phyloP scores from a whole-genome alignment of 208 protist genomes.

The Trypanosoma scelopori region DNA sequence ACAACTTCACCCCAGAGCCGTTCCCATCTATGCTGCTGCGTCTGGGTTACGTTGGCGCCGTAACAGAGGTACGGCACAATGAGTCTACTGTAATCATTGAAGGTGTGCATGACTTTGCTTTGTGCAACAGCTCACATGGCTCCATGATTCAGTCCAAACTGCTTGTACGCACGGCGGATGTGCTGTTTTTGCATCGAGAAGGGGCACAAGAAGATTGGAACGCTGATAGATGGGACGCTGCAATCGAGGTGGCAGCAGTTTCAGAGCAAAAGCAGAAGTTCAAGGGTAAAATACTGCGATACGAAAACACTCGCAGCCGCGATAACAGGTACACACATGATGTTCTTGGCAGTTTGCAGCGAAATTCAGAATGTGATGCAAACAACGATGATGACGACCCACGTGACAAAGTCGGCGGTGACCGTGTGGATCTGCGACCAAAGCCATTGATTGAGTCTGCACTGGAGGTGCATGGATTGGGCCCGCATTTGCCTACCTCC shows the following conservation, averaged over 20 bases:
- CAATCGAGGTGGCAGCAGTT: slow-evolving; percentile 31
- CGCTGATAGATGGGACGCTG: slow-evolving; percentile 44
- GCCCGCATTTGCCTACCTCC: slow-evolving; percentile 40
- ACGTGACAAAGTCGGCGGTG: background rate
- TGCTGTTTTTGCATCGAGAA: slow-evolving; percentile 32
- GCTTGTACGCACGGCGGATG: slow-evolving; percentile 46
- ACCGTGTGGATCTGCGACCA: slow-evolving; percentile 8
- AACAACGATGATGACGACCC: slow-evolving; percentile 14
- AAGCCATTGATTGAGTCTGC: slow-evolving; percentile 34
- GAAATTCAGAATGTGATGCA: background rate
- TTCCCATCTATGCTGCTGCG: slow-evolving; percentile 48
- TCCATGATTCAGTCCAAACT: slow-evolving; percentile 59
- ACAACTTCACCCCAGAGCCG: slow-evolving; percentile 66
- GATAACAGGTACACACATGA: slow-evolving; percentile 32
- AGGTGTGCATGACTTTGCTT: slow-evolving; percentile 58
- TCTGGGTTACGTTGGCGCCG: slow-evolving; percentile 57
- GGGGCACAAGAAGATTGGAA: slow-evolving; percentile 22
- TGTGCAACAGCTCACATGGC: slow-evolving; percentile 61
- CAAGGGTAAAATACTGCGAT: slow-evolving; percentile 40
- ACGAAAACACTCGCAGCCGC: slow-evolving; percentile 57
- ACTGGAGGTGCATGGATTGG: slow-evolving; percentile 42
- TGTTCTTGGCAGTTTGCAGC: slow-evolving; percentile 11
- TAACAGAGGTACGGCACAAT: slow-evolving; percentile 56
- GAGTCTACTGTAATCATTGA: slow-evolving; percentile 58
- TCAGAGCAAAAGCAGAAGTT: slow-evolving; percentile 39